These are phyloP conservation scores for Calocybe gangraenosa DNA, from an alignment of 768 basidiomycete genomes.

Conservation along the genomic window DNA sequence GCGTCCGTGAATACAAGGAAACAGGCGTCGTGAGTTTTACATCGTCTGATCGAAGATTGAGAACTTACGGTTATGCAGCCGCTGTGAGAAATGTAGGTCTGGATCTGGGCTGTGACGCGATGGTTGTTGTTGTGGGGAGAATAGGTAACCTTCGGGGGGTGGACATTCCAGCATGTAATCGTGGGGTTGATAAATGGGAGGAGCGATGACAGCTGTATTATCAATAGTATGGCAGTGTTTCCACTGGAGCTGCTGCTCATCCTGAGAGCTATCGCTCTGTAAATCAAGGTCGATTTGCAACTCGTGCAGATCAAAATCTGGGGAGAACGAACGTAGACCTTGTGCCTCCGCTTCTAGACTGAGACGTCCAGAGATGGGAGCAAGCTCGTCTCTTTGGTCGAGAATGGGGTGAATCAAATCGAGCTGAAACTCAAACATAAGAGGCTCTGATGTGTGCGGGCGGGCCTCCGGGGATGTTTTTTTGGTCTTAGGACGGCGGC, in stretches of 20 bases:
- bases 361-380: background rate
- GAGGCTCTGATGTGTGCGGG: slow-evolving; percentile 56
- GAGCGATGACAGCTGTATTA: slow-evolving; percentile 11
- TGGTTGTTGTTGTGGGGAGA: background rate
- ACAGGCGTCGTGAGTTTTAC: too few relatives aligned
- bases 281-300: background rate
- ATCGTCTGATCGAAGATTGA: too few relatives aligned
- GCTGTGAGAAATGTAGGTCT: background rate
- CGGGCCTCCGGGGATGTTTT: slow-evolving; percentile 39
- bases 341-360: background rate
- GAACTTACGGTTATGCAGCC: slow-evolving; percentile 4
- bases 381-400: slow-evolving; percentile 16
- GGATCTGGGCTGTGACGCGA: background rate
- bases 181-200: background rate
- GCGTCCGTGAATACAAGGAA: too few relatives aligned
- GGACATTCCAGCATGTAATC: background rate
- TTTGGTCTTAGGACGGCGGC: slow-evolving; percentile 32
- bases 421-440: slow-evolving; percentile 66
- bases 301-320: slow-evolving; percentile 30
- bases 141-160: slow-evolving; percentile 12
- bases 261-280: background rate
- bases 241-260: slow-evolving; percentile 10
- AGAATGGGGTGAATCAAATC: slow-evolving; percentile 24
- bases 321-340: slow-evolving; percentile 32
- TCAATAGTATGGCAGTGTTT: slow-evolving; percentile 17